phyloP scores from a whole-genome alignment of 2,329 filamentous ascomycete genomes.

The Cryoendolithus antarcticus region DNA sequence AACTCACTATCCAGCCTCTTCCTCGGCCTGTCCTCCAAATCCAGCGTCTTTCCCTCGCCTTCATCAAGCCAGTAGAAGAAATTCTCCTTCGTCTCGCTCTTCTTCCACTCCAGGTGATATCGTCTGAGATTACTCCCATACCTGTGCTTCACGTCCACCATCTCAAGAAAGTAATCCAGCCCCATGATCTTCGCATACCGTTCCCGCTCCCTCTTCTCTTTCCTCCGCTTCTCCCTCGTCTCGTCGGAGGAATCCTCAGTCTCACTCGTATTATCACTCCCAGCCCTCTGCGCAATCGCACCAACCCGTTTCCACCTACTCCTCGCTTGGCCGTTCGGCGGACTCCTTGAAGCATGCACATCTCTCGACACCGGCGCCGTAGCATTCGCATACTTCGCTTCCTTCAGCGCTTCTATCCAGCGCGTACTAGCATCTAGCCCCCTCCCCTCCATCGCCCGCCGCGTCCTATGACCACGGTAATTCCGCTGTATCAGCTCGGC shows the following conservation, averaged over 20 bases:
- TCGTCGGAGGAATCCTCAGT: constrained; percentile 30
- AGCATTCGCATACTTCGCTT: constrained; percentile 40
- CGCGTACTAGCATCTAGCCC: constrained; percentile 56
- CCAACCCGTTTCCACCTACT: constrained; percentile 66
- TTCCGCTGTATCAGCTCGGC: constrained; percentile 39
- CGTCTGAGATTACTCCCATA: constrained; percentile 71
- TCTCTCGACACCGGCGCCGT: constrained; percentile 34
- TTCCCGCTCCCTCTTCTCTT: constrained; percentile 45
- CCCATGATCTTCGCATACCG: constrained; percentile 69
- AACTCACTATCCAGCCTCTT: constrained; percentile 64
- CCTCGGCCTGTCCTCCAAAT: constrained; percentile 60
- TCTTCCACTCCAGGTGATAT: constrained; percentile 80
- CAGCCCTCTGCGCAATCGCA: constrained; percentile 58
- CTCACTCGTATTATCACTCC: constrained; percentile 48
- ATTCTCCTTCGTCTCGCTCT: constrained; percentile 63
- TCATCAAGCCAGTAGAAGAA: constrained; percentile 92
- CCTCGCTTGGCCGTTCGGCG: constrained; percentile 27
- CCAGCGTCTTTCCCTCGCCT: constrained; percentile 59
- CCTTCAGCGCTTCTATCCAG: constrained; percentile 44
- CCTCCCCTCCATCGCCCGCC: constrained; percentile 58
- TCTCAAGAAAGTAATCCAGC: constrained; percentile 71
- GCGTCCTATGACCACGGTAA: constrained; percentile 63
- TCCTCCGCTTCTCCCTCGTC: constrained; percentile 27
- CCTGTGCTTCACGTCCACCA: constrained; percentile 62
- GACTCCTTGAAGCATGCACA: constrained; percentile 19